Evolutionary conservation across 148 eudicot species (phyloP).

Genomic region (Rhododendron ferrugineum): DNA sequence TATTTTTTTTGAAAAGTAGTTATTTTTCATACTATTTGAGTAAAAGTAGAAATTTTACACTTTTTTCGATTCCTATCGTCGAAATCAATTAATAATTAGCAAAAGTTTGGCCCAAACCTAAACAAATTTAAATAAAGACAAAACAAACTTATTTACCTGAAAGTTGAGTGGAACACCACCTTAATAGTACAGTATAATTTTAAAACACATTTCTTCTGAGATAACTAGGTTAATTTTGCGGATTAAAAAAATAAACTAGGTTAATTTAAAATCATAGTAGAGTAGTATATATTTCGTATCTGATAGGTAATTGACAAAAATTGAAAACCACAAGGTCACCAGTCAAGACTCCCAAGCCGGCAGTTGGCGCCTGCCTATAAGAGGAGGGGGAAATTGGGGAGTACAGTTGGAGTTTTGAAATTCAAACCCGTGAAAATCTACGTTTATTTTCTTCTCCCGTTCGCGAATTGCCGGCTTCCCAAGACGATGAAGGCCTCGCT

Average conservation of each 20-base stretch:
- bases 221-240: neutral
- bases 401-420: neutral
- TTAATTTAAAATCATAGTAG: too few relatives aligned
- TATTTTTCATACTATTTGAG: too few relatives aligned
- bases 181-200: too few relatives aligned
- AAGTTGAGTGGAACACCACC: too few relatives aligned
- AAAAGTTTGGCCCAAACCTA: too few relatives aligned
- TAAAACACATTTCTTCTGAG: neutral
- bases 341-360: neutral
- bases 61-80: too few relatives aligned
- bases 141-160: too few relatives aligned
- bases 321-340: neutral
- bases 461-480: neutral
- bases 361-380: neutral
- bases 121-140: too few relatives aligned
- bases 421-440: neutral
- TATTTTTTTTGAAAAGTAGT: too few relatives aligned
- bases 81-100: too few relatives aligned
- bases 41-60: too few relatives aligned
- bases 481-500: slow-evolving; percentile 60
- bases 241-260: neutral
- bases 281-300: neutral
- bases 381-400: too few relatives aligned
- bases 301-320: neutral
- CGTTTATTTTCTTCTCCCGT: neutral